A percentile compares a stretch with the other conserved stretches of the same genome.
phyloP scores from a whole-genome alignment of 2,329 filamentous ascomycete genomes.

The Xylariaceae sp. region DNA sequence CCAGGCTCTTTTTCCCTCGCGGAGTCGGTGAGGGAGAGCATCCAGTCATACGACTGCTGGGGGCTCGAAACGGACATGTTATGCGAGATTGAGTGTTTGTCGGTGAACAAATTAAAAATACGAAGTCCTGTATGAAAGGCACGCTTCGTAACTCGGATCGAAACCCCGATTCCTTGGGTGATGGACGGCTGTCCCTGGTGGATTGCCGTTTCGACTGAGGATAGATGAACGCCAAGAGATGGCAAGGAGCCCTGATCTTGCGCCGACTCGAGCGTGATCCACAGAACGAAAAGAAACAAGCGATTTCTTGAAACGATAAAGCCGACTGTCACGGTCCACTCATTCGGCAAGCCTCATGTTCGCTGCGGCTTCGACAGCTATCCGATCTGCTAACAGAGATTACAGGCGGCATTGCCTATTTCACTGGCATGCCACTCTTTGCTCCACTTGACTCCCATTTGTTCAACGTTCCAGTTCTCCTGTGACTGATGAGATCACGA shows the following conservation, averaged over 20 bases:
- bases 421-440: constrained; percentile 8
- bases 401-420: constrained; percentile 9
- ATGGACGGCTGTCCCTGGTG: neutral
- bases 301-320: constrained; percentile 14
- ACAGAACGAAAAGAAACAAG: constrained; percentile 2
- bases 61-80: constrained; percentile 1
- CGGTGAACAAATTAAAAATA: constrained; percentile 11
- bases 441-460: constrained; percentile 15
- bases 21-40: constrained; percentile 10
- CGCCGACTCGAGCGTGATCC: neutral
- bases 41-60: constrained; percentile 10
- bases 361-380: constrained; percentile 2
- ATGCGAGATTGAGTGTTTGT: constrained; percentile 11
- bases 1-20: constrained; percentile 3
- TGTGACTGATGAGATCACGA: constrained; percentile 1
- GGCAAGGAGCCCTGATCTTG: constrained; percentile 1
- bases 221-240: constrained; percentile 5
- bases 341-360: constrained; percentile 7
- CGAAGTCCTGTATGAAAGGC: neutral
- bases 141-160: constrained; percentile 5
- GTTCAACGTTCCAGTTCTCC: constrained; percentile 1
- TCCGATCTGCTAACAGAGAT: constrained; percentile 4
- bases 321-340: constrained; percentile 3
- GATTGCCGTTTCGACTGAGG: constrained; percentile 5
- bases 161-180: constrained; percentile 3